Conservation (phyloP, 805 yeast species). For the Torulaspora maleeae region DNA sequence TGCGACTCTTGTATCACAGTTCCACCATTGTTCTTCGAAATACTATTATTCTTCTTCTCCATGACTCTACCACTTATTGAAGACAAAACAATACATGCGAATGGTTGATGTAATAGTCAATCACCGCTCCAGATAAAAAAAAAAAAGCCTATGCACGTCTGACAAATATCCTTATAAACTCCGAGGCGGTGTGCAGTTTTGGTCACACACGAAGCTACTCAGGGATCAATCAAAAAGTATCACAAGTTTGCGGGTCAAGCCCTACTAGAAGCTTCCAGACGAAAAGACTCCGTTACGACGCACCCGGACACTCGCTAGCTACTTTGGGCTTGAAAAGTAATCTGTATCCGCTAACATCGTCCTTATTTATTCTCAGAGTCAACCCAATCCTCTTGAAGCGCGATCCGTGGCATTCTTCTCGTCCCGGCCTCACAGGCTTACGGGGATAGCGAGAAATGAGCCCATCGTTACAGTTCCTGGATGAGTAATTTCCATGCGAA, state of each 20-base stretch:
- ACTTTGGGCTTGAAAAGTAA: background rate
- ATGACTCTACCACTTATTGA: background rate
- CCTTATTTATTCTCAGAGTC: background rate
- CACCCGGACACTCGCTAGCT: background rate
- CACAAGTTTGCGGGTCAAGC: background rate
- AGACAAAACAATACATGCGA: background rate
- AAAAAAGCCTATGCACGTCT: background rate
- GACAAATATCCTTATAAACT: background rate
- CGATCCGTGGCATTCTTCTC: background rate
- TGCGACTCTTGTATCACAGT: background rate
- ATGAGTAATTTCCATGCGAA: conserved; percentile 1
- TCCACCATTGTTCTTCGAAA: background rate
- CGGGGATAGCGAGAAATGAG: background rate
- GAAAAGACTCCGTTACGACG: background rate
- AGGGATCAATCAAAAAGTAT: background rate
- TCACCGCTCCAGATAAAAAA: too few relatives aligned
- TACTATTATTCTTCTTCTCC: background rate
- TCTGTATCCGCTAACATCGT: background rate
- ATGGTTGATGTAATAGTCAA: background rate
- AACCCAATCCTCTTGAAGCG: background rate
- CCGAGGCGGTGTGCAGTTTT: background rate
- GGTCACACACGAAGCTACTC: background rate
- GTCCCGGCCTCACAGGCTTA: background rate
- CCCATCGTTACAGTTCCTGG: background rate
- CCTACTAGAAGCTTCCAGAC: conserved; percentile 3